phyloP scores from a whole-genome alignment of 176 grass and related monocot species.

The Rhynchospora breviuscula region DNA sequence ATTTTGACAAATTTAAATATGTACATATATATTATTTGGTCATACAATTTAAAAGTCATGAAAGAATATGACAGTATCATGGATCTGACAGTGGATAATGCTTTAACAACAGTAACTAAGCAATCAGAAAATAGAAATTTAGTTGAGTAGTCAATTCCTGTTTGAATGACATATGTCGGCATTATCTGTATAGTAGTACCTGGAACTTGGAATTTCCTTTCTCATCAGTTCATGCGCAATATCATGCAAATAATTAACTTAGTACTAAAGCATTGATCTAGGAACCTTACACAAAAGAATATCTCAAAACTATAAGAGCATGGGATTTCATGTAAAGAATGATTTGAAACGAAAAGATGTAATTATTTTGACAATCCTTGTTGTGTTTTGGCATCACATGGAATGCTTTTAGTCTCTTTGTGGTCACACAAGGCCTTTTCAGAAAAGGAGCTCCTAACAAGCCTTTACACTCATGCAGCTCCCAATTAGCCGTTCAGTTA shows the following conservation, averaged over 20 bases:
- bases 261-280: not conserved
- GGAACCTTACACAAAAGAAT: not conserved
- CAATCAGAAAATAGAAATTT: slow-evolving; percentile 1
- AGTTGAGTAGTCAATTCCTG: slow-evolving; percentile 5
- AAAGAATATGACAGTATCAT: not conserved
- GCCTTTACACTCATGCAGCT: slow-evolving; percentile 24
- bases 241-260: not conserved
- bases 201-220: slow-evolving; percentile 7
- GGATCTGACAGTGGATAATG: not conserved
- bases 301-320: slow-evolving; percentile 4
- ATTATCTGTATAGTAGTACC: slow-evolving; percentile 9
- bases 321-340: slow-evolving; percentile 16
- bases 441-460: slow-evolving; percentile 27
- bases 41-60: not conserved
- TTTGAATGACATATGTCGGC: slow-evolving; percentile 13
- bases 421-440: slow-evolving; percentile 29
- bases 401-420: slow-evolving; percentile 26
- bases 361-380: slow-evolving; percentile 12
- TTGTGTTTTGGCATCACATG: slow-evolving; percentile 32
- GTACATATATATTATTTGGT: too few relatives aligned
- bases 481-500: slow-evolving; percentile 10
- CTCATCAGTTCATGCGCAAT: not conserved
- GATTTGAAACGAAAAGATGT: slow-evolving; percentile 11
- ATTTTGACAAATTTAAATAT: not conserved
- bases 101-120: not conserved